These are phyloP conservation scores for Sporothrix phasma DNA, from an alignment of 2,329 filamentous ascomycete genomes.

Conservation along the genomic window DNA sequence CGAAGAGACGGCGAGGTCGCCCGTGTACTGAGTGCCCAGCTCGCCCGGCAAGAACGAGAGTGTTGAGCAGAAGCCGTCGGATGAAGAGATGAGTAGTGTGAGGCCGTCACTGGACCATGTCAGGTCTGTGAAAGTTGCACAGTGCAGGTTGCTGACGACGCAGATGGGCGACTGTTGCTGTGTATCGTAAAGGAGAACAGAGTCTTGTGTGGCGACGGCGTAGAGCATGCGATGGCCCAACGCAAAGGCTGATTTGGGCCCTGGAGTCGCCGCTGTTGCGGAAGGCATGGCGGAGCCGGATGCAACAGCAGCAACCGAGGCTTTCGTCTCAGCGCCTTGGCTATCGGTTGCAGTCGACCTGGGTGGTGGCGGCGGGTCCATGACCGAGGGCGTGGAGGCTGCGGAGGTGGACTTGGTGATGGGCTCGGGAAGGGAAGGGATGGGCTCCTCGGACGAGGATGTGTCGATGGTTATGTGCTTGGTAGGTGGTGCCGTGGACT, in stretches of 20 bases:
- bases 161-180: conserved; percentile 91
- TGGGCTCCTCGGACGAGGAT: conserved; percentile 73
- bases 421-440: conserved; percentile 75
- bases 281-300: conserved; percentile 16
- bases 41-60: conserved; percentile 77
- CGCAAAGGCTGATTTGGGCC: conserved; percentile 63
- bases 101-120: conserved; percentile 57
- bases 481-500: conserved; percentile 56
- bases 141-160: conserved; percentile 93
- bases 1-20: conserved; percentile 37
- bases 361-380: conserved; percentile 30
- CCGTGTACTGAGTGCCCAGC: conserved; percentile 70
- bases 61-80: conserved; percentile 93
- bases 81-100: conserved; percentile 47
- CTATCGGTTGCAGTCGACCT: not conserved
- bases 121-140: conserved; percentile 92
- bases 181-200: conserved; percentile 90
- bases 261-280: conserved; percentile 42
- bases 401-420: conserved; percentile 55
- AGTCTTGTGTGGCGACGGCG: conserved; percentile 92
- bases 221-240: conserved; percentile 92
- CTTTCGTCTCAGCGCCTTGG: conserved; percentile 26
- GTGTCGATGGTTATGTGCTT: conserved; percentile 94
- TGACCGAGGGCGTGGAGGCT: conserved; percentile 22
- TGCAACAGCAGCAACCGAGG: not conserved